Evolutionary conservation across 352 stramenopile species (phyloP), one percentile per base, ranked within the genome.

Genomic region (Globisporangium polare): DNA sequence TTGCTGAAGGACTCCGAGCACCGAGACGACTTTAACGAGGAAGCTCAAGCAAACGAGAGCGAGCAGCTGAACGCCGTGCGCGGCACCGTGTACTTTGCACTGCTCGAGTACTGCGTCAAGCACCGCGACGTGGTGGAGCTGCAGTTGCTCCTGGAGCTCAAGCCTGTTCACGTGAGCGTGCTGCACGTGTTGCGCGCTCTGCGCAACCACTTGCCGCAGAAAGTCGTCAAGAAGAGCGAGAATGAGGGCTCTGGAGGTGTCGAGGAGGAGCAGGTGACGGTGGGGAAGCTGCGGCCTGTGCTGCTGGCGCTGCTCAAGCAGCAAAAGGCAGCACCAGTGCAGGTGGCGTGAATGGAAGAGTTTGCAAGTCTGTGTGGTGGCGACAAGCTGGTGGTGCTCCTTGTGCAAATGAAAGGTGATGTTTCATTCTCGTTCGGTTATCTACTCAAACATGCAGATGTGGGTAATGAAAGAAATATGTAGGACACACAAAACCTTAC

Each of bases 51-150:
- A 1, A 33, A 72, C 22, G 47, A 68, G 47, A 51, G 60, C 18
- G 69, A 58, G 13, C 31, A 18, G 18, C 31, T 27, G 10, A 49
- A 56, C 0, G 59, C 55, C 17, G 58, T 63, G 46, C 42, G 51
- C 1, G 66, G 71, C 37, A 68, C 70, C 8, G 68, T 92, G 10
- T 94, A 90, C 69, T 90, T 94, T 50, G 67, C 72, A 18, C 52
- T 91, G 52, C 54, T 94, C 31, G 74, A 81, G 47, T 80, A 87
- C 65, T 94, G 84, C 43, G 72, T 92, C 4, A 62, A 65, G 7
- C 60, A 82, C 47, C 73, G 81, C 58, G 60, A 72, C 39, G 74
- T 75, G 0, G 37, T 42, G 2, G 78, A 87, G 26, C 65, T 94
- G 20, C 72, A 80, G 52, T 24, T 55, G 13, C 55, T 94, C 39